These are phyloP conservation scores for Saussurea involucrata DNA, from an alignment of 129 eudicot genomes.

Conservation along the genomic window DNA sequence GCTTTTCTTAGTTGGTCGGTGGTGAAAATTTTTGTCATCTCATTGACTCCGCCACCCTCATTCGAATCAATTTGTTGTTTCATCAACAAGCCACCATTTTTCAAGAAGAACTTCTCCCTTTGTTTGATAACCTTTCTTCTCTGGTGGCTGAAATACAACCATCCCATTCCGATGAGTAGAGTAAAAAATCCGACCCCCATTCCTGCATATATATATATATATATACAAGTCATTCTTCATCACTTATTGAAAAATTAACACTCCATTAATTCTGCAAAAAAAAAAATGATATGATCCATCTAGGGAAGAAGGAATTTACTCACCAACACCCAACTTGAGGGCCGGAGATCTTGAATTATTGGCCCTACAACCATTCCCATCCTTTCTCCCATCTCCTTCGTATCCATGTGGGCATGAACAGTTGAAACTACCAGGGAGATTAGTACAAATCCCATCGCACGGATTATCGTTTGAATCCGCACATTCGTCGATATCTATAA, in stretches of 20 bases:
- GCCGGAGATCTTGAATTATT: constrained; percentile 23
- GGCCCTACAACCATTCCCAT: constrained; percentile 35
- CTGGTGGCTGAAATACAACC: constrained; percentile 25
- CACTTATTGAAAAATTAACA: neutral
- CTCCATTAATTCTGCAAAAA: neutral
- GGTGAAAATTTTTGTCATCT: constrained; percentile 14
- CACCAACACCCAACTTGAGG: constrained; percentile 34
- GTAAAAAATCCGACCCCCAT: constrained; percentile 26
- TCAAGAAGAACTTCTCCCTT: constrained; percentile 23
- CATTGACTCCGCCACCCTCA: constrained; percentile 19
- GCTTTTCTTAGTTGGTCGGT: constrained; percentile 44
- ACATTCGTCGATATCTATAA: constrained; percentile 37
- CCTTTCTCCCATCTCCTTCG: constrained; percentile 40
- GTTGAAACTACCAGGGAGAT: constrained; percentile 31
- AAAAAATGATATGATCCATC: too few species aligned
- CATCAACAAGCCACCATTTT: constrained; percentile 46
- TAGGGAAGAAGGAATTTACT: neutral
- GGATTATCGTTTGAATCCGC: constrained; percentile 17
- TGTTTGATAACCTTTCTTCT: constrained; percentile 19
- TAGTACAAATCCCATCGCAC: constrained; percentile 30
- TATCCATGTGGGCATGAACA: constrained; percentile 44
- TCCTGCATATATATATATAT: constrained; percentile 11
- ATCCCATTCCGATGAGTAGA: constrained; percentile 15
- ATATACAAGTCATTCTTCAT: neutral
- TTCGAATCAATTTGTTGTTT: constrained; percentile 31